Evolutionary conservation across 202 grass and related monocot species (phyloP), one percentile per base, ranked within the genome.

Genomic region (Alloteropsis angusta): DNA sequence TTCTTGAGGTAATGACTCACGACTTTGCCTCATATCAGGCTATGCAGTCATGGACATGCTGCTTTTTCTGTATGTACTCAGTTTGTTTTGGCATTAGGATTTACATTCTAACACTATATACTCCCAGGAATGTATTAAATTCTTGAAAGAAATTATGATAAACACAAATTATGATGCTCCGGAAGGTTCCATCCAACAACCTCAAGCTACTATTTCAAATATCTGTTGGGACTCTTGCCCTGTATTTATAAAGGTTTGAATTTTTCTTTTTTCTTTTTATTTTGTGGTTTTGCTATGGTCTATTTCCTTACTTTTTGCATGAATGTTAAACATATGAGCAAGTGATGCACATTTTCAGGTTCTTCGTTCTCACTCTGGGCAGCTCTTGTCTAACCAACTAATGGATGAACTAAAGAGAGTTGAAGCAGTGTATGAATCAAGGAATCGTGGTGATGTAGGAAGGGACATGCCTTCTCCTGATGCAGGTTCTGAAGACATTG

Each of bases 371-470:
- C 89, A 90, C 68, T 90, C 85, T 0, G 91, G 87, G 43, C 87
- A 88, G 67, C 77, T 85, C 66, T 72, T 94, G 43, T 74, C 95
- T 47, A 85, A 87, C 35, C 85, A 90, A 71, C 65, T 88, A 62
- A 37, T 80, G 55, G 95, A 97, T 64, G 91, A 94, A 90, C 75
- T 97, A 85, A 90, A 76, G 75, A 97, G 71, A 73, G 48, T 94
- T 67, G 79, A 86, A 71, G 55, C 85, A 71, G 56, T 73, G 14
- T 80, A 84, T 76, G 72, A 80, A 73, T 87, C 95, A 77, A 86
- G 80, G 68, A 90, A 61, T 78, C 68, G 36, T 76, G 79, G 70
- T 75, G 14, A 80, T 66, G 61, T 75, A 25, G 77, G 67, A 81
- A 90, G 82, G 59, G 78, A 81, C 13, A 42, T 55, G 28, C 21